These are phyloP conservation scores for Setaria viridis DNA, from an alignment of 202 grass and related monocot species.

Conservation along the genomic window DNA sequence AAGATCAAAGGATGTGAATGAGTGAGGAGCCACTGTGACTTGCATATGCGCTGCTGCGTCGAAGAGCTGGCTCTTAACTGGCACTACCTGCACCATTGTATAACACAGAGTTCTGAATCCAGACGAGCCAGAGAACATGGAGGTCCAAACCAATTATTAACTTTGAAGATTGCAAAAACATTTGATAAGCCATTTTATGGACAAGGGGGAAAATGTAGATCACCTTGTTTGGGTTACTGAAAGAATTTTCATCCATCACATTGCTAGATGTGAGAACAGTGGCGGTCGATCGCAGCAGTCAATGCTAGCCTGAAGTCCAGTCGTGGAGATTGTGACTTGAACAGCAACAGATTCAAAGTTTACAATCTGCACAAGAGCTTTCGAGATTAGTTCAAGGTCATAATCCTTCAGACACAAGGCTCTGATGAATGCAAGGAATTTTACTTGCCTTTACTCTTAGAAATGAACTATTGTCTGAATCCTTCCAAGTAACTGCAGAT, in stretches of 20 bases:
- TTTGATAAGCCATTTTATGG: not conserved
- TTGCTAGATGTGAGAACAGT: constrained; percentile 69
- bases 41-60: constrained; percentile 56
- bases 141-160: not conserved
- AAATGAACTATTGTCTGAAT: constrained; percentile 51
- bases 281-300: constrained; percentile 29
- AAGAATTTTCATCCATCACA: constrained; percentile 77
- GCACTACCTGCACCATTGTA: constrained; percentile 50
- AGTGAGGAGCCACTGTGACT: constrained; percentile 53
- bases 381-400: not conserved
- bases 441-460: constrained; percentile 74
- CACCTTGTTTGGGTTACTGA: constrained; percentile 63
- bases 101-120: not conserved
- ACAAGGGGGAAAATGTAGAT: not conserved
- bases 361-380: constrained; percentile 61
- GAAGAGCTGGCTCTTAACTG: constrained; percentile 33
- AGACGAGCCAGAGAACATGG: not conserved
- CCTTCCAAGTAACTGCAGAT: constrained; percentile 73
- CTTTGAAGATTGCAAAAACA: not conserved
- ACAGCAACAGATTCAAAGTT: constrained; percentile 66
- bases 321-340: constrained; percentile 55
- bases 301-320: constrained; percentile 52
- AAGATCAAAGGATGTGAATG: constrained; percentile 61
- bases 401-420: not conserved
- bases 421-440: not conserved